Conservation (phyloP, 345 rosid genomes). For the Clausena lansium region DNA sequence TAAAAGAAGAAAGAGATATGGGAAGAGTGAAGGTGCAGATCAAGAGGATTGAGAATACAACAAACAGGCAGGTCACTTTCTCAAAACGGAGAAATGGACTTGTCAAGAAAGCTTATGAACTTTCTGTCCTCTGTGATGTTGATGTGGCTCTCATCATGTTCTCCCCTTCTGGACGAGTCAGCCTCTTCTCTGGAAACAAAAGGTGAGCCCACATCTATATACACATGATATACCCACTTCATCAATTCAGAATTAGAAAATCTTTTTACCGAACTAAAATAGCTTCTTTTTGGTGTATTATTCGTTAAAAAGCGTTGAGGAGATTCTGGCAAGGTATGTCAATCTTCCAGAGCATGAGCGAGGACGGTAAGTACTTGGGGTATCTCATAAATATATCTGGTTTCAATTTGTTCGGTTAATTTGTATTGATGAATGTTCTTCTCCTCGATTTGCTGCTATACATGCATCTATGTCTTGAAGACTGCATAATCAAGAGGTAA, state of each 20-base stretch:
- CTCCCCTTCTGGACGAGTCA: constrained; percentile 56
- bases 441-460: too few relatives aligned
- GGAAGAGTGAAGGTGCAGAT: constrained; percentile 52
- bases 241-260: too few relatives aligned
- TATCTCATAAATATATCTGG: too few relatives aligned
- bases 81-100: constrained; percentile 49
- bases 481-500: constrained; percentile 34
- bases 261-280: background rate
- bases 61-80: constrained; percentile 54
- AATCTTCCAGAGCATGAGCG: constrained; percentile 46
- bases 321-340: constrained; percentile 38
- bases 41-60: constrained; percentile 49
- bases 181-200: constrained; percentile 50
- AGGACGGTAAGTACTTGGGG: constrained; percentile 32
- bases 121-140: constrained; percentile 57
- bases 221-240: background rate
- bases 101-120: constrained; percentile 59
- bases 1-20: constrained; percentile 22
- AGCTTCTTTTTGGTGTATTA: background rate
- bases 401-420: background rate
- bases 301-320: constrained; percentile 41
- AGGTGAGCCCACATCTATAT: constrained; percentile 26
- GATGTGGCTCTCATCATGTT: constrained; percentile 65
- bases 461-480: constrained; percentile 7
- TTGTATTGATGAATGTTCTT: background rate